Evolutionary conservation across 768 basidiomycete genomes (phyloP), one percentile per base, ranked within the genome.

Genomic region (Russula dissimulans): DNA sequence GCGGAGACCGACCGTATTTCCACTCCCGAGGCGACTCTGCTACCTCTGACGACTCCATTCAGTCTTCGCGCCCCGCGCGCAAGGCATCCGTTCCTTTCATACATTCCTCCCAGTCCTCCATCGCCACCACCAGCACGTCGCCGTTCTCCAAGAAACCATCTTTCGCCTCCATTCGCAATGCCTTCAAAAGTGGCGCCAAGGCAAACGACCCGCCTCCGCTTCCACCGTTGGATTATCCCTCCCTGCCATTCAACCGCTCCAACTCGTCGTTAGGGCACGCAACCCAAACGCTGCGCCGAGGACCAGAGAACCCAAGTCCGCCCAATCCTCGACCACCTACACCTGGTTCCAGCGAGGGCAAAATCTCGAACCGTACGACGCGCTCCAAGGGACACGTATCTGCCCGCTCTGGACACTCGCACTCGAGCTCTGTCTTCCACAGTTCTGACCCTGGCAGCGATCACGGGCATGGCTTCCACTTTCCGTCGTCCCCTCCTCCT

Each of bases 131-230:
- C 43, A 71, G 48, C 39, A 64, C 67, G 46, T 73, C 82, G n/a
- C 76, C 82, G 1, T 87, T 90, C 68, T 75, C 82, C 45, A 90
- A 89, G 75, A 93, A 93, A 67, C 71, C 87, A 3, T 92, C 90
- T 0, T 91, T 93, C 61, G 90, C 90, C 2, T 91, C 89, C 15
- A 83, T 93, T 60, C 84, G 89, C 43, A 91, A 91, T 69, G 89
- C 90, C 4, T 91, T 93, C 79, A 92, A 89, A 71, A 81, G 80
- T 47, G 78, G 78, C 57, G 89, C 80, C 67, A 75, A 70, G 52
- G 82, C 85, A n/a, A 61, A 61, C 31, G 70, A 71, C 9, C 75
- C 84, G 6, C 91, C 90, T 26, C 89, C 89, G n/a, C 76, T 92
- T 56, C 91, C 89, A 14, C 74, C 76, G 39, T 71, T 91, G 34